Conservation (phyloP, 2,329 filamentous ascomycete genomes). For the Dactylellina drechsleri region DNA sequence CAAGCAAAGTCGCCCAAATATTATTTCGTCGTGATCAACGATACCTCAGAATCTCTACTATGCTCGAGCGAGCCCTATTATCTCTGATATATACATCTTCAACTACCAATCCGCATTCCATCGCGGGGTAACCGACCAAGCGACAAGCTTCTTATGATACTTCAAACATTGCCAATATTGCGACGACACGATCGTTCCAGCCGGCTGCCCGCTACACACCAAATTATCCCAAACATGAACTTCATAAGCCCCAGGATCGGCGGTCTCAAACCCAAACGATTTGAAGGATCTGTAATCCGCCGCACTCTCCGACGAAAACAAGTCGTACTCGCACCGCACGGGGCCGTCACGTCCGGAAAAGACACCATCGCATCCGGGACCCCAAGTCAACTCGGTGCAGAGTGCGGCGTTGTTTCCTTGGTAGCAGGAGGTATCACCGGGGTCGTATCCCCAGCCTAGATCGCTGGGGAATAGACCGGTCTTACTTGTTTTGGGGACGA, state of each 20-base stretch:
- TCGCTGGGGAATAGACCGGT: conserved; percentile 5
- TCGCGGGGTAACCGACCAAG: background rate
- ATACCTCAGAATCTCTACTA: no score
- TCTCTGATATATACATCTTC: no score
- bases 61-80: no score
- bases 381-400: conserved; percentile 2
- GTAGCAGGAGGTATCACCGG: conserved; percentile 26
- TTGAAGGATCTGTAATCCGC: conserved; percentile 8
- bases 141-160: conserved; percentile 9
- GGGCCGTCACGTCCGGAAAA: background rate
- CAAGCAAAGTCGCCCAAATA: no score
- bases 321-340: conserved; percentile 11
- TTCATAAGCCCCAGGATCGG: conserved; percentile 17
- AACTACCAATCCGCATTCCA: conserved; percentile 19
- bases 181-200: conserved; percentile 2
- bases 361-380: conserved; percentile 1
- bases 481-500: conserved; percentile 10
- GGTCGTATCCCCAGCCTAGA: conserved; percentile 14
- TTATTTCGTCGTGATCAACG: no score
- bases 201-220: conserved; percentile 6
- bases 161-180: conserved; percentile 10
- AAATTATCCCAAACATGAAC: conserved; percentile 18
- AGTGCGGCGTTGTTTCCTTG: background rate
- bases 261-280: background rate
- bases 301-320: background rate